Base-by-base conservation (phyloP, 2,329 filamentous ascomycete genomes). In the Lachnellula subtilissima region DNA sequence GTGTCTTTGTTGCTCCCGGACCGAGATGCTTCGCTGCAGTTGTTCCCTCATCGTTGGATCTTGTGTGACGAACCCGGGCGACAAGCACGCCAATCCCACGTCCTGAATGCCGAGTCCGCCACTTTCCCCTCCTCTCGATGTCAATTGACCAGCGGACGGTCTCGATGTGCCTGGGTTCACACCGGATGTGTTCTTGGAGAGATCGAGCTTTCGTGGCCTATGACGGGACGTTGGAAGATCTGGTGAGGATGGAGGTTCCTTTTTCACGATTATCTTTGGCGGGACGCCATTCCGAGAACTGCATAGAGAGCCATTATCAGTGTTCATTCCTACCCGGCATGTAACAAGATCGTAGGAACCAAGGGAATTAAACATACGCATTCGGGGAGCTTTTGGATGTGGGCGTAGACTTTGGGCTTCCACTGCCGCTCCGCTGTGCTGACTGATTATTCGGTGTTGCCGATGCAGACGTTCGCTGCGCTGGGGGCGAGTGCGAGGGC, bases 1-100 rank as follows among this genome's bases (percentile, higher is more conserved):
- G 63, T 91, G 89, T 64, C 93, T 83, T 73, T 99, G 94, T 71
- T 96, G 91, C 64, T 99, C 93, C 61, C 92, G 82, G 32, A 99
- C 92, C 47, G 89, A 91, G 73, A 97, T 84, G 73, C 94, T 97
- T 64, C 93, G 85, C 74, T 97, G 91, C 52, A 99, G 77, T 73
- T 97, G 92, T 73, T 96, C 91, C 69, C 94, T 87, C 91, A 97
- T 95, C 19, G 88, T 83, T n/a, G 94, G 93, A 72, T 99, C 91
- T 66, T 97, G 89, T 15, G 94, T 97, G 63, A 95, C 86, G 68
- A 99, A 97, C 53, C 94, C 94, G 0, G 94, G 94, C 2, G 94
- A 97, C 54, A 99, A 78, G 68, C 94, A 99, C 43, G 93, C 93
- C 55, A 97, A 80, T 56, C 94, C 94, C 25, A 97, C 89, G 73